Evolutionary conservation across 2,329 filamentous ascomycete genomes (phyloP).

Genomic region (Leptographium wingfieldii): DNA sequence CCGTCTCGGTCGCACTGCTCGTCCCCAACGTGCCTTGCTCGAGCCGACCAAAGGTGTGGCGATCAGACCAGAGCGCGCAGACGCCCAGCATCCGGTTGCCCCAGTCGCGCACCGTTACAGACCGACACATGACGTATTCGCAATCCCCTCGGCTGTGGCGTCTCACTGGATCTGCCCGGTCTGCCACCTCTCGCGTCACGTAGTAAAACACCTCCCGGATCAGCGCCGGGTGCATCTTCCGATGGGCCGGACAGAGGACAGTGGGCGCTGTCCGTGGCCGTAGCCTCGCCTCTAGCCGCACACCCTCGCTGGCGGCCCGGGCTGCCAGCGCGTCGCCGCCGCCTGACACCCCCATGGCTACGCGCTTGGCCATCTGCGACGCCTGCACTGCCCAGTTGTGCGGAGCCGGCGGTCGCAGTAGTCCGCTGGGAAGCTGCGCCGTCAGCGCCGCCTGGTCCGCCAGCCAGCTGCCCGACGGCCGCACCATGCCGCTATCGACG

Average conservation of each 20-base stretch:
- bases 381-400: constrained; percentile 21
- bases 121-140: background rate
- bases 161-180: constrained; percentile 10
- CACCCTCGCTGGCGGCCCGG: constrained; percentile 6
- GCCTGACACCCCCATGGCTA: constrained; percentile 4
- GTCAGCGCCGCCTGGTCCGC: constrained; percentile 6
- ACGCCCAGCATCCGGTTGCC: constrained; percentile 11
- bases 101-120: constrained; percentile 9
- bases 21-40: constrained; percentile 4
- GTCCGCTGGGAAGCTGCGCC: constrained; percentile 1
- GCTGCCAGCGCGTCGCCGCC: constrained; percentile 5
- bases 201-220: constrained; percentile 12
- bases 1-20: background rate
- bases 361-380: constrained; percentile 13
- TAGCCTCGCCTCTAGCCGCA: constrained; percentile 1
- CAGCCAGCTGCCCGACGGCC: constrained; percentile 5
- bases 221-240: constrained; percentile 12
- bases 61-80: constrained; percentile 11
- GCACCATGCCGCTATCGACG: background rate
- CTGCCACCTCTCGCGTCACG: constrained; percentile 21
- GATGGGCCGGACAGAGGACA: constrained; percentile 13
- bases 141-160: constrained; percentile 1
- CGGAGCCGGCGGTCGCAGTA: constrained; percentile 11
- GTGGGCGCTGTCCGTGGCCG: constrained; percentile 6
- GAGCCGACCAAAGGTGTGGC: constrained; percentile 3